phyloP scores from a whole-genome alignment of 1,284 basidiomycete species.

The Ganoderma multipileum region DNA sequence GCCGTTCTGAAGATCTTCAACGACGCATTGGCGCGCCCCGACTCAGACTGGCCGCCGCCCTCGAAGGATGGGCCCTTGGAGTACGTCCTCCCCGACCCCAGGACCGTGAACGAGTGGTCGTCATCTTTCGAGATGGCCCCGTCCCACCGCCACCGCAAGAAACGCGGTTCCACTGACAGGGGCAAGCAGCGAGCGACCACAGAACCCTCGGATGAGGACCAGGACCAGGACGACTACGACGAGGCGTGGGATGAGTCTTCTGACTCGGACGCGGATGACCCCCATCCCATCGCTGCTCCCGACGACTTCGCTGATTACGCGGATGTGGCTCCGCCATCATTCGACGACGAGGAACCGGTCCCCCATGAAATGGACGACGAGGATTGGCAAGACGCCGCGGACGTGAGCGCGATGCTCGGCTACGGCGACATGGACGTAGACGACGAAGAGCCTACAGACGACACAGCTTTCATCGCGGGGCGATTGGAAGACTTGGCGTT shows the following conservation, averaged over 20 bases:
- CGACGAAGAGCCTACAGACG: background rate
- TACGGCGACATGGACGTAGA: background rate
- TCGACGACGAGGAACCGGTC: too few species aligned
- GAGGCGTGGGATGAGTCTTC: background rate
- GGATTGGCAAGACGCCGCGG: background rate
- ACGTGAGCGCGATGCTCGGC: background rate
- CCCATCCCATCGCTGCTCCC: background rate
- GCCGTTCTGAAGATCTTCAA: background rate
- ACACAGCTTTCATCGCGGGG: too few species aligned
- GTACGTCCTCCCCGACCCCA: background rate
- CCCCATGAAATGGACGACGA: background rate
- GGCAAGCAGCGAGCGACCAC: background rate
- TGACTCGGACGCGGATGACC: background rate
- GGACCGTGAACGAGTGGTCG: background rate
- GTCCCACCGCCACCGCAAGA: background rate
- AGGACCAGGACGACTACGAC: background rate
- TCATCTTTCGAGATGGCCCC: background rate
- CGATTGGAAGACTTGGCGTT: too few species aligned
- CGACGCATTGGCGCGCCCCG: background rate
- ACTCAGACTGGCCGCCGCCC: background rate
- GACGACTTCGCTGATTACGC: background rate
- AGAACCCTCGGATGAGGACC: background rate
- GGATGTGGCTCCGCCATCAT: too few species aligned
- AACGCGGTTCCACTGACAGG: background rate
- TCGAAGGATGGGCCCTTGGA: background rate